phyloP scores from a whole-genome alignment of 257 asterid genomes.

The Anisodus tanguticus region DNA sequence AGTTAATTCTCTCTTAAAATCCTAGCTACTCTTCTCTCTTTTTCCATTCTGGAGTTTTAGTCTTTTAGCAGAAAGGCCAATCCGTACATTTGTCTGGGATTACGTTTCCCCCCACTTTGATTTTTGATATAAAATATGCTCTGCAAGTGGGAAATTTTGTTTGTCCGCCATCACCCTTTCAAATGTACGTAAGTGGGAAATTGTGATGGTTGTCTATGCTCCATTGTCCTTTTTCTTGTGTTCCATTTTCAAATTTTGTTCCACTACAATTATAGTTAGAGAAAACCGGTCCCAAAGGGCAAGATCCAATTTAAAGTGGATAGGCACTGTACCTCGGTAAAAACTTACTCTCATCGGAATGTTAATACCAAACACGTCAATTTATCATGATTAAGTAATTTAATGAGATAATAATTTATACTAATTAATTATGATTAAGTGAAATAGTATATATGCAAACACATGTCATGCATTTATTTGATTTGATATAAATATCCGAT shows the following conservation, averaged over 20 bases:
- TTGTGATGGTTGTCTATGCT: not conserved
- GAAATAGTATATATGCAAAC: too few relatives aligned
- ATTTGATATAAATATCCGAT: too few relatives aligned
- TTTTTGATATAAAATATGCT: not conserved
- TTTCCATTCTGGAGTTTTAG: constrained; percentile 2
- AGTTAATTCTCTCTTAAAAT: not conserved
- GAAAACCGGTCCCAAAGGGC: not conserved
- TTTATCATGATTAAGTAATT: too few relatives aligned
- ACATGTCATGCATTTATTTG: too few relatives aligned
- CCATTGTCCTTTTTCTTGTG: not conserved
- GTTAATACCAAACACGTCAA: too few relatives aligned
- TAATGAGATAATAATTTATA: too few relatives aligned
- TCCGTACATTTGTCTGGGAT: not conserved
- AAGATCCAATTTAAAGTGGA: not conserved
- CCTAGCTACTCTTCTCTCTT: not conserved
- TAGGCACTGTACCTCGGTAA: not conserved
- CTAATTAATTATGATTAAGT: too few relatives aligned
- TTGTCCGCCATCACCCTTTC: not conserved
- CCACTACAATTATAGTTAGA: not conserved
- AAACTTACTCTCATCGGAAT: too few relatives aligned
- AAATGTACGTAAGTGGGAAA: not conserved
- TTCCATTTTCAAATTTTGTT: not conserved
- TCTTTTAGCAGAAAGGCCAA: not conserved
- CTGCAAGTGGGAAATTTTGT: constrained; percentile 16
- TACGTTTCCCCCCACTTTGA: not conserved